Conservation (phyloP, 2,329 filamentous ascomycete genomes). For the Ophiostoma ulmi region DNA sequence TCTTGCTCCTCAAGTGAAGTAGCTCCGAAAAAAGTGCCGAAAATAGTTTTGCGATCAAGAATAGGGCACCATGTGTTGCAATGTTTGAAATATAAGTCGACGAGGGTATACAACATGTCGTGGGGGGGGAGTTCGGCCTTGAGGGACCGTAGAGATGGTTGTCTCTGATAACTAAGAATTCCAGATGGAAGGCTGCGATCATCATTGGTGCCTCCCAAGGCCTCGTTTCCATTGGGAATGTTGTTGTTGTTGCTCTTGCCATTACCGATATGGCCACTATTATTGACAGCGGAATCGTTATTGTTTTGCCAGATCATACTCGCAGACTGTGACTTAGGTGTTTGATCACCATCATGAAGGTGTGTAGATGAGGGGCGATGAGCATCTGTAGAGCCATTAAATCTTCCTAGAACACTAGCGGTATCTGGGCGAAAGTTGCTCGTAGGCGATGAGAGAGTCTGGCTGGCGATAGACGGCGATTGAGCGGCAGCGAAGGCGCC, state of each 20-base stretch:
- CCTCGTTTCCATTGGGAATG: constrained; percentile 45
- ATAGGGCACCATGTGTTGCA: constrained; percentile 85
- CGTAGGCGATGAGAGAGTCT: constrained; percentile 3
- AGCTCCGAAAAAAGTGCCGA: constrained; percentile 76
- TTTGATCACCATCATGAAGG: constrained; percentile 30
- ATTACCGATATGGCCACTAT: not conserved
- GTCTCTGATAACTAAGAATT: constrained; percentile 44
- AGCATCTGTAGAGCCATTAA: not conserved
- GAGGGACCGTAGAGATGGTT: constrained; percentile 39
- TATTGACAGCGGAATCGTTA: constrained; percentile 32
- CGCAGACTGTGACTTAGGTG: not conserved
- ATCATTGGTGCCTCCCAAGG: constrained; percentile 34
- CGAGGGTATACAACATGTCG: constrained; percentile 65
- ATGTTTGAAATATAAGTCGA: constrained; percentile 73
- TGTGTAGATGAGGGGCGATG: constrained; percentile 5
- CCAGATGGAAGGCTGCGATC: constrained; percentile 48
- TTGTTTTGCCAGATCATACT: constrained; percentile 26
- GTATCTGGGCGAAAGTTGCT: constrained; percentile 18
- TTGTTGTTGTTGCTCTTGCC: constrained; percentile 44
- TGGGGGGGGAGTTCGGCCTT: constrained; percentile 69
- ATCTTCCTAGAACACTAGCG: constrained; percentile 6
- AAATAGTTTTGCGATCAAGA: constrained; percentile 71
- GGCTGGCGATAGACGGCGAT: constrained; percentile 15
- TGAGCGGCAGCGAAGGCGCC: not conserved
- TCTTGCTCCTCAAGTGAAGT: constrained; percentile 74